A percentile compares a stretch with the other conserved stretches of the same genome.
Conservation (phyloP, 2,329 filamentous ascomycete genomes). For the Diaporthe citrichinensis region DNA sequence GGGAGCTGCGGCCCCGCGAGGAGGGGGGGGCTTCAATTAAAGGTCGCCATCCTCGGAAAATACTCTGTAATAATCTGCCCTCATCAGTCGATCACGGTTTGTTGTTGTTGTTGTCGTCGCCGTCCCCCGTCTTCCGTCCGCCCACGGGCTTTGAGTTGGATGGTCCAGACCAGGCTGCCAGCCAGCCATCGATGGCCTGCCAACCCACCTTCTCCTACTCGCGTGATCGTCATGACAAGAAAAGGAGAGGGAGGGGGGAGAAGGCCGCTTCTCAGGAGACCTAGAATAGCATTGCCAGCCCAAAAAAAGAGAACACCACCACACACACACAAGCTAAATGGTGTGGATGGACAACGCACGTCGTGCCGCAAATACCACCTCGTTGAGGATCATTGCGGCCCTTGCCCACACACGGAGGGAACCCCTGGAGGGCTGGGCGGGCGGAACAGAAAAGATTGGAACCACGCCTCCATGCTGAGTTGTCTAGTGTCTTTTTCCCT, state of each 20-base stretch:
- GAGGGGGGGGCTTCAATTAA: constrained; percentile 5
- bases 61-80: not conserved
- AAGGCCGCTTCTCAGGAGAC: constrained; percentile 27
- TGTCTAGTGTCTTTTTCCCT: constrained; percentile 34
- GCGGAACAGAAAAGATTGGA: constrained; percentile 33
- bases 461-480: constrained; percentile 39
- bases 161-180: constrained; percentile 30
- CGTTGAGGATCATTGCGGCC: constrained; percentile 34
- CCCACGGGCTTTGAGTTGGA: not conserved
- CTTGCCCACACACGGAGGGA: constrained; percentile 27
- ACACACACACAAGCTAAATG: constrained; percentile 3
- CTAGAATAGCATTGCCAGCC: constrained; percentile 29
- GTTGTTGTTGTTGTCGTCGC: not conserved
- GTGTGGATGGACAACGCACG: constrained; percentile 38
- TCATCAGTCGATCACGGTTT: not conserved
- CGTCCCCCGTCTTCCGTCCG: not conserved
- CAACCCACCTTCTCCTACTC: constrained; percentile 22
- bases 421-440: constrained; percentile 32
- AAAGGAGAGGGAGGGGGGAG: constrained; percentile 2
- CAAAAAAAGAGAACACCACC: constrained; percentile 25
- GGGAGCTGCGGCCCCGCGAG: constrained; percentile 5
- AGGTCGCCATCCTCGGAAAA: constrained; percentile 32
- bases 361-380: constrained; percentile 36
- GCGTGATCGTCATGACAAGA: constrained; percentile 17
- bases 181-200: constrained; percentile 30